Evolutionary conservation across 306 rosid genomes (phyloP).

Genomic region (Inga oerstediana): DNA sequence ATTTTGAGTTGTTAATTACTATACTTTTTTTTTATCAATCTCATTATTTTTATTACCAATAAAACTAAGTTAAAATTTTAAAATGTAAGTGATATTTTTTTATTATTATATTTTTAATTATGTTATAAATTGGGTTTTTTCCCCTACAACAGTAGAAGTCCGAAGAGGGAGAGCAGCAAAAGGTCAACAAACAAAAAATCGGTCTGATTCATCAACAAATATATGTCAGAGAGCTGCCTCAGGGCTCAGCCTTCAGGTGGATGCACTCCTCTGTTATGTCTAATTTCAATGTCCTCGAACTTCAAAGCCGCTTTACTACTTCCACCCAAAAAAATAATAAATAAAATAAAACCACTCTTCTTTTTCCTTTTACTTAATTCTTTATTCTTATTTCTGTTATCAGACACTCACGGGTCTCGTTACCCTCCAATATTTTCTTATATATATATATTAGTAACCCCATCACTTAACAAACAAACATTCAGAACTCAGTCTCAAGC

Average conservation of each 20-base stretch:
- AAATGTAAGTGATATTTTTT: no score
- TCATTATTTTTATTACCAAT: no score
- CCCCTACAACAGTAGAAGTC: no score
- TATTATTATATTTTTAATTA: no score
- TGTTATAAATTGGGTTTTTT: no score
- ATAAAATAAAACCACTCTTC: neutral
- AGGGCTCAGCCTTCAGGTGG: conserved; percentile 4
- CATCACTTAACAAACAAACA: conserved; percentile 22
- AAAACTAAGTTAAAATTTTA: no score
- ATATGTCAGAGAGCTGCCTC: conserved; percentile 33
- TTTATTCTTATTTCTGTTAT: neutral
- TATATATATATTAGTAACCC: neutral
- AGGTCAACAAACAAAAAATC: no score
- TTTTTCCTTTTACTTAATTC: conserved; percentile 13
- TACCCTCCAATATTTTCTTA: conserved; percentile 44
- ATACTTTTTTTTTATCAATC: no score
- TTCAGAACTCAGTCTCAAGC: conserved; percentile 14
- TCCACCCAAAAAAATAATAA: neutral
- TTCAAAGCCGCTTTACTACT: conserved; percentile 20
- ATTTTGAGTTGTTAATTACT: no score
- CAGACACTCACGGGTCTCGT: conserved; percentile 69
- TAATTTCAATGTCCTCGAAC: conserved; percentile 7
- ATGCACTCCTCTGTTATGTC: neutral
- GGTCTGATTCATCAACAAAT: neutral
- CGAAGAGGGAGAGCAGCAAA: no score